Evolutionary conservation across 805 yeast genomes (phyloP).

Genomic region (Suhomyces pyralidae): DNA sequence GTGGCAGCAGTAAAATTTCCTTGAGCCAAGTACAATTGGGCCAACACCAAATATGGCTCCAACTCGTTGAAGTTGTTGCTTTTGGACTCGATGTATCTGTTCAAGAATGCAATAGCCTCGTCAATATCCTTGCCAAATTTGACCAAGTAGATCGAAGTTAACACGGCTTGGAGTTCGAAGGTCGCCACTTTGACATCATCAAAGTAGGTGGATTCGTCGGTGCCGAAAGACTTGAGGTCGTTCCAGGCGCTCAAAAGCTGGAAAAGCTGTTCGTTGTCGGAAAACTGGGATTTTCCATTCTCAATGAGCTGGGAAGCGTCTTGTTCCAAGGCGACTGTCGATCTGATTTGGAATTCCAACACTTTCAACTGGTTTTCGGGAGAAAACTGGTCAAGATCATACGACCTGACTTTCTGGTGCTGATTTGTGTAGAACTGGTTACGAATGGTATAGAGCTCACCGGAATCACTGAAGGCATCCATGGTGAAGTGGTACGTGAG

Average conservation of each 20-base stretch:
- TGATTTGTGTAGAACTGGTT: conserved; percentile 64
- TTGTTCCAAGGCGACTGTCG: conserved; percentile 33
- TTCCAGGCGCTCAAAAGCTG: conserved; percentile 42
- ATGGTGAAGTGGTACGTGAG: conserved; percentile 21
- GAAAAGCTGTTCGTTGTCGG: conserved; percentile 33
- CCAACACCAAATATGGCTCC: conserved; percentile 40
- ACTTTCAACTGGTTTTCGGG: conserved; percentile 36
- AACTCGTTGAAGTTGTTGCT: conserved; percentile 29
- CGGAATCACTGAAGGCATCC: conserved; percentile 41
- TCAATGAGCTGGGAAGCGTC: conserved; percentile 42
- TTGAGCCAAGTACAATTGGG: conserved; percentile 38
- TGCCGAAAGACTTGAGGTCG: conserved; percentile 41
- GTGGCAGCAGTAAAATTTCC: conserved; percentile 35
- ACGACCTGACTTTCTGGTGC: conserved; percentile 42
- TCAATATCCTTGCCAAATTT: conserved; percentile 34
- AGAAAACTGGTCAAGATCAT: conserved; percentile 37
- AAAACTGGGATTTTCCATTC: conserved; percentile 29
- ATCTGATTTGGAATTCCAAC: conserved; percentile 40
- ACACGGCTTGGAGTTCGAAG: conserved; percentile 41
- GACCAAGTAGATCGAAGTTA: conserved; percentile 38
- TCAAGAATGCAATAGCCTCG: conserved; percentile 33
- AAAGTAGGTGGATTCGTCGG: conserved; percentile 42
- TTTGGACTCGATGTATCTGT: conserved; percentile 23
- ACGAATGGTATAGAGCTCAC: conserved; percentile 53
- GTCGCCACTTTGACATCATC: conserved; percentile 34